phyloP scores from a whole-genome alignment of 257 asterid genomes.

The Avicennia marina region DNA sequence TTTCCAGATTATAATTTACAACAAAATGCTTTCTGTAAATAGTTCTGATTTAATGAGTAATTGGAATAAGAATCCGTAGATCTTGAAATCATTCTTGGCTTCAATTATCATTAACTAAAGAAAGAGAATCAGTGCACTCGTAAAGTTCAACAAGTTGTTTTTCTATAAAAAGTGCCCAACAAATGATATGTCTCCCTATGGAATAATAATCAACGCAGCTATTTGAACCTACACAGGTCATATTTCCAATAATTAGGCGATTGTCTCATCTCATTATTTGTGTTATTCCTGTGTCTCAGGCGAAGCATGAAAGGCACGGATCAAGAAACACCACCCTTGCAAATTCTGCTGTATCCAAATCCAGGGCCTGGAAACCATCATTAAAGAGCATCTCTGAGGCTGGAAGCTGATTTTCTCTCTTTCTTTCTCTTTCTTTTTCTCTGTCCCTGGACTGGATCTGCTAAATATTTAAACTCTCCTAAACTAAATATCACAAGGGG shows the following conservation, averaged over 20 bases:
- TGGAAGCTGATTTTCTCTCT: conserved; percentile 35
- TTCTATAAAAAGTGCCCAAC: conserved; percentile 15
- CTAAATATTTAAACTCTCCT: too few species aligned
- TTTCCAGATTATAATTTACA: too few species aligned
- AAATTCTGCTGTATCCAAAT: conserved; percentile 40
- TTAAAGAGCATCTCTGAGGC: conserved; percentile 82
- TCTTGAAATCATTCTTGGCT: conserved; percentile 19
- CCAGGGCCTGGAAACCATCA: conserved; percentile 80
- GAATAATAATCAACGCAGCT: too few species aligned
- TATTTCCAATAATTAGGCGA: too few species aligned
- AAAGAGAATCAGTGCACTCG: conserved; percentile 17
- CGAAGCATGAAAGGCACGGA: conserved; percentile 53
- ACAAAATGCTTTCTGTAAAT: too few species aligned
- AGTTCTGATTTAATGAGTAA: conserved; percentile 16
- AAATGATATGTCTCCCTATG: background rate
- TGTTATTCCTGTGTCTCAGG: too few species aligned
- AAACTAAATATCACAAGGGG: too few species aligned
- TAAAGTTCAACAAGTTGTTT: conserved; percentile 32
- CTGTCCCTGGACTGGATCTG: conserved; percentile 1
- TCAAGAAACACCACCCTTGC: conserved; percentile 37
- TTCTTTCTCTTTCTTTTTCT: background rate
- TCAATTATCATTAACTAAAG: conserved; percentile 14
- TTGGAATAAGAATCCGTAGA: conserved; percentile 6
- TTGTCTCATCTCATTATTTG: too few species aligned
- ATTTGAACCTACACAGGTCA: too few species aligned